A percentile compares a stretch with the other conserved stretches of the same genome.
Conservation (phyloP, 2,329 filamentous ascomycete genomes). For the Monosporascus sp. region DNA sequence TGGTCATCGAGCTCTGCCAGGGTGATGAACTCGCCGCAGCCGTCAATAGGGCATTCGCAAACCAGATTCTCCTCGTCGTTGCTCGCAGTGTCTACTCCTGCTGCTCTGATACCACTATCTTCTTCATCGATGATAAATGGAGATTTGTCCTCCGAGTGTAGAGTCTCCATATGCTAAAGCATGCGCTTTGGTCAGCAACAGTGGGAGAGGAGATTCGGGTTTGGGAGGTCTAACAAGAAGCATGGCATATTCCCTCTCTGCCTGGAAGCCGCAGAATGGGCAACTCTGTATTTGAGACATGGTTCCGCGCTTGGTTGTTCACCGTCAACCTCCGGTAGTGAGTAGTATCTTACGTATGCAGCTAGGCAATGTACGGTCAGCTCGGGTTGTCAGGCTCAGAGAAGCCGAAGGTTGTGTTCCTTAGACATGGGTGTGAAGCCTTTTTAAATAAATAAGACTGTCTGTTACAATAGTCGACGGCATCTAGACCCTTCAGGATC, state of each 20-base stretch:
- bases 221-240: conserved; percentile 25
- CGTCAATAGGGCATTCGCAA: conserved; percentile 47
- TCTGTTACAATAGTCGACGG: too few species aligned
- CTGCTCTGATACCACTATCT: not conserved
- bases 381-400: too few species aligned
- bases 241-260: conserved; percentile 30
- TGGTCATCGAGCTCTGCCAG: conserved; percentile 50
- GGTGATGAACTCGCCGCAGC: conserved; percentile 54
- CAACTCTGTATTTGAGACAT: conserved; percentile 19
- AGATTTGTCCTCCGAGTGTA: conserved; percentile 20
- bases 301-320: not conserved
- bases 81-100: not conserved
- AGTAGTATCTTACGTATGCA: too few species aligned
- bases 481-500: too few species aligned
- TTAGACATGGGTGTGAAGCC: too few species aligned
- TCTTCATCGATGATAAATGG: conserved; percentile 15
- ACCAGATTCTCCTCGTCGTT: conserved; percentile 28
- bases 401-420: too few species aligned
- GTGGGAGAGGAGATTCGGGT: not conserved
- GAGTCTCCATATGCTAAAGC: conserved; percentile 26
- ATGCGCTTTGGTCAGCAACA: too few species aligned
- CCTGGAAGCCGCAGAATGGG: conserved; percentile 34
- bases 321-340: too few species aligned
- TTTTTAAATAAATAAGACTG: too few species aligned
- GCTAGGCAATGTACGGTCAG: too few species aligned